Percentiles rank a stretch among this genome's conserved stretches.
phyloP scores from a whole-genome alignment of 257 asterid genomes.

The Pogostemon cablin region DNA sequence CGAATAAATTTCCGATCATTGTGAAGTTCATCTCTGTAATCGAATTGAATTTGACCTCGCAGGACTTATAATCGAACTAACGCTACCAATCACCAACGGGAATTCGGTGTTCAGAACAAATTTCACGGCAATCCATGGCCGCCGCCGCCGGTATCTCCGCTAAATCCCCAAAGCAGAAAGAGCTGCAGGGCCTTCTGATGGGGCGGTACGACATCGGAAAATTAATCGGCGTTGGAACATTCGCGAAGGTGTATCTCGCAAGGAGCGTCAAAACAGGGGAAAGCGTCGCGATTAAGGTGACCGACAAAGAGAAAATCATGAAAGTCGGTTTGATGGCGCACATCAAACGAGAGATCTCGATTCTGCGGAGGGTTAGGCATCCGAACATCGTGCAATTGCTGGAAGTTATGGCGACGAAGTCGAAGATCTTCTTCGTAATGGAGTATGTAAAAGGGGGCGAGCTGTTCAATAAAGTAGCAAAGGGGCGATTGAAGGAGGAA shows the following conservation, averaged over 20 bases:
- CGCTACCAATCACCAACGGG: background rate
- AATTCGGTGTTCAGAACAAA: background rate
- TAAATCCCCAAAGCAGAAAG: slow-evolving; percentile 42
- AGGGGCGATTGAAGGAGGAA: slow-evolving; percentile 87
- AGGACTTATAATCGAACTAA: background rate
- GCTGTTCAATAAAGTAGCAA: slow-evolving; percentile 83
- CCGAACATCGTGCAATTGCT: slow-evolving; percentile 87
- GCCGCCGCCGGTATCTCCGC: slow-evolving; percentile 31
- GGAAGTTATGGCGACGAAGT: slow-evolving; percentile 95
- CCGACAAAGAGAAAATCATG: slow-evolving; percentile 80
- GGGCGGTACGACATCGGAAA: slow-evolving; percentile 79
- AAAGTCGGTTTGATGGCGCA: slow-evolving; percentile 76
- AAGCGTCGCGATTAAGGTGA: slow-evolving; percentile 78
- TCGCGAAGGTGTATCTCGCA: slow-evolving; percentile 92
- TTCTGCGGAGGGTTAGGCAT: slow-evolving; percentile 80
- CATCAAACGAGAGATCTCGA: slow-evolving; percentile 95
- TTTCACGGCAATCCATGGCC: slow-evolving; percentile 13
- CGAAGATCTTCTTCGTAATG: slow-evolving; percentile 88
- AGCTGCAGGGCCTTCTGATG: slow-evolving; percentile 54
- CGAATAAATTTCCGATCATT: background rate
- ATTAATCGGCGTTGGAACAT: slow-evolving; percentile 81
- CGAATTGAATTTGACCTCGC: background rate
- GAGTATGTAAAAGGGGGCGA: slow-evolving; percentile 89
- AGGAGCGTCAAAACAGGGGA: slow-evolving; percentile 72
- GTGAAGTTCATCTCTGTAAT: background rate